These are phyloP conservation scores for Colletotrichum sp. DNA, from an alignment of 2,329 filamentous ascomycete species.

Conservation along the genomic window DNA sequence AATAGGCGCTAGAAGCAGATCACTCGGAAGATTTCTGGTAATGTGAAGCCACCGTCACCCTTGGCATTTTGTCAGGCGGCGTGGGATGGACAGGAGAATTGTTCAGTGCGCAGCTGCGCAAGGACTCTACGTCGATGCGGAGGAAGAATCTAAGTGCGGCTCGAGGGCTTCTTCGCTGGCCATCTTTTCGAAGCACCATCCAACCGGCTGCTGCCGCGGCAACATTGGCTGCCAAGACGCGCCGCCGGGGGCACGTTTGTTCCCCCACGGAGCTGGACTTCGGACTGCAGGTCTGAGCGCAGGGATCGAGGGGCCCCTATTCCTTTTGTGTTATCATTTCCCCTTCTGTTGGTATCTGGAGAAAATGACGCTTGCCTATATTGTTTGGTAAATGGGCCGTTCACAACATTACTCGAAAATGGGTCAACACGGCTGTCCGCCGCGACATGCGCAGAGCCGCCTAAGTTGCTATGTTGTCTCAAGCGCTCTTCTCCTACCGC, in stretches of 20 bases:
- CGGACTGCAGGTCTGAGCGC: not conserved
- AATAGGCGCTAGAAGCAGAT: not conserved
- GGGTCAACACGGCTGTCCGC: rapidly evolving
- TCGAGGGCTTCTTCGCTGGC: not conserved
- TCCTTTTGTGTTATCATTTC: not conserved
- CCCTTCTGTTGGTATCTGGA: not conserved
- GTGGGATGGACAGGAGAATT: not conserved
- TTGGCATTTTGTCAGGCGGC: not conserved
- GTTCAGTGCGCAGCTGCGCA: not conserved
- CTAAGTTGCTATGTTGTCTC: not conserved
- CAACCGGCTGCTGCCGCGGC: not conserved
- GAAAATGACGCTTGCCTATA: not conserved
- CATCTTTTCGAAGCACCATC: not conserved
- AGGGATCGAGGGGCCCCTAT: not conserved
- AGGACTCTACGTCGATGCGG: not conserved
- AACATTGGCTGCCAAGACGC: not conserved
- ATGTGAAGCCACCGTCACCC: not conserved
- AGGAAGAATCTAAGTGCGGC: not conserved
- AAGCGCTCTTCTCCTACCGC: too few relatives aligned
- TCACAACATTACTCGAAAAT: not conserved
- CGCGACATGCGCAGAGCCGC: not conserved
- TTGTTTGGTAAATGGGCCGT: not conserved
- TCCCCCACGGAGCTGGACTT: not conserved
- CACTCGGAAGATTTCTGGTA: not conserved
- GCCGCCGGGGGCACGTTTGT: not conserved